A percentile compares a stretch with the other conserved stretches of the same genome.
Conservation (phyloP, 129 eudicot species). For the Flaveria bidentis region DNA sequence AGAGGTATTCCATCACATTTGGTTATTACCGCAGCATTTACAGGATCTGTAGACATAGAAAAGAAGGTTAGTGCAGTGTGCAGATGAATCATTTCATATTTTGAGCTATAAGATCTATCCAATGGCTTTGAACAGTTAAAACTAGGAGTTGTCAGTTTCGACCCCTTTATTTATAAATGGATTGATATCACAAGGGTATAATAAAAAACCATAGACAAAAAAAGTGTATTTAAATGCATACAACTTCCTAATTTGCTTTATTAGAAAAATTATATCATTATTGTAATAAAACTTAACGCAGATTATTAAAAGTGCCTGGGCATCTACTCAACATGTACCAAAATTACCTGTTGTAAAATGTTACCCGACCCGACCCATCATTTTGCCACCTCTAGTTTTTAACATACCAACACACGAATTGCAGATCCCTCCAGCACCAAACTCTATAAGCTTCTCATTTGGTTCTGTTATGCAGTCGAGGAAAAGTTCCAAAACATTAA, state of each 20-base stretch:
- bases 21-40: constrained; percentile 64
- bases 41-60: constrained; percentile 52
- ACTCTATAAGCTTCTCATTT: constrained; percentile 85
- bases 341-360: too few species aligned
- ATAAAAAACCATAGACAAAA: not conserved
- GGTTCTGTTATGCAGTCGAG: constrained; percentile 95
- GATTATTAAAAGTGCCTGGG: not conserved
- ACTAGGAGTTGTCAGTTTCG: not conserved
- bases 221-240: not conserved
- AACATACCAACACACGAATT: constrained; percentile 75
- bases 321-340: not conserved
- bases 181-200: not conserved
- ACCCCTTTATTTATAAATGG: not conserved
- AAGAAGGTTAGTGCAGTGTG: not conserved
- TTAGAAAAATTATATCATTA: not conserved
- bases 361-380: not conserved
- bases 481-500: constrained; percentile 87
- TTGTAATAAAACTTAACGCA: not conserved
- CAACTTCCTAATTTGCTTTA: not conserved
- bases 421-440: constrained; percentile 90
- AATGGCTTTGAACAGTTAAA: not conserved
- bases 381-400: not conserved
- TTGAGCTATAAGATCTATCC: not conserved
- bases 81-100: not conserved
- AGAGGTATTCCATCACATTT: constrained; percentile 75